A percentile compares a stretch with the other conserved stretches of the same genome.
Conservation (phyloP, 1,284 basidiomycete species). For the Irpex rosettiformis region DNA sequence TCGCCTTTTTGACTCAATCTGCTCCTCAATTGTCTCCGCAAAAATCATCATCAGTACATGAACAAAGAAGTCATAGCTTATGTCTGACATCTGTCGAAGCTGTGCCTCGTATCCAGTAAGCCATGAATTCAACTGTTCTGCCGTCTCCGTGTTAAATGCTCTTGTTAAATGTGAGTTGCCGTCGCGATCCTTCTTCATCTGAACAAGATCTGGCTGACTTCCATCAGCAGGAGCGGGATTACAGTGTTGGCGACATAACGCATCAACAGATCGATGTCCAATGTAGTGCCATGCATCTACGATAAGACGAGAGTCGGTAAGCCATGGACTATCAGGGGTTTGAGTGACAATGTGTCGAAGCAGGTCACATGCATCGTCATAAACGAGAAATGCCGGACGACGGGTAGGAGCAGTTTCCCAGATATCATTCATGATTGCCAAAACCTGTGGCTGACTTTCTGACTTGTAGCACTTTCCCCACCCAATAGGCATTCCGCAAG, state of each 20-base stretch:
- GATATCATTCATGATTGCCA: constrained; percentile 5
- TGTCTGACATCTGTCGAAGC: constrained; percentile 12
- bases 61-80: constrained; percentile 11
- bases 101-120: constrained; percentile 8
- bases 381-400: constrained; percentile 6
- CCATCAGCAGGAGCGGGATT: constrained; percentile 11
- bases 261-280: constrained; percentile 7
- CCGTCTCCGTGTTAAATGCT: constrained; percentile 12
- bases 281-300: constrained; percentile 13
- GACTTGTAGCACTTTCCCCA: constrained; percentile 14
- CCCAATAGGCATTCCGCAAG: constrained; percentile 12
- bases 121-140: constrained; percentile 12
- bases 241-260: constrained; percentile 6
- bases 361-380: constrained; percentile 12
- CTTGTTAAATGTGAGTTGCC: constrained; percentile 7
- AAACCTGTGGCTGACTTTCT: constrained; percentile 10
- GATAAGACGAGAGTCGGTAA: constrained; percentile 6
- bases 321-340: constrained; percentile 4
- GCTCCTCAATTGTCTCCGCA: constrained; percentile 1
- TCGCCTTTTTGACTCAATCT: constrained; percentile 1
- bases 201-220: constrained; percentile 9
- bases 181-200: constrained; percentile 1
- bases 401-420: constrained; percentile 5
- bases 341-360: constrained; percentile 10
- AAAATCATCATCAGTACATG: constrained; percentile 9